phyloP scores from a whole-genome alignment of 169 alveolate species.

The Eimeria sp. region DNA sequence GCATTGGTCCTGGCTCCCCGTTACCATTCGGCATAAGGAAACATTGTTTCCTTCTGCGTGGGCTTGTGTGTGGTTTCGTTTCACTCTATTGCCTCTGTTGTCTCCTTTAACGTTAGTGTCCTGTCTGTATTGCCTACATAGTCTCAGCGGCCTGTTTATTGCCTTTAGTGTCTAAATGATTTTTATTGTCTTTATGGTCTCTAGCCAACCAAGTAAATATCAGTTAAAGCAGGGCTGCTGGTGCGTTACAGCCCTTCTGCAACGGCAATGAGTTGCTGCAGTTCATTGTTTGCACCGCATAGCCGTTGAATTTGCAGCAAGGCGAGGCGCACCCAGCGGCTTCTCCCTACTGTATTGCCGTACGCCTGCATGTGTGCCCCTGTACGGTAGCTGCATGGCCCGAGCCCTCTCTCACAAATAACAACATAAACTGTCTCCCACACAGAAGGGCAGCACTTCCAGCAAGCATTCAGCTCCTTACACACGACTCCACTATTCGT shows the following conservation, averaged over 20 bases:
- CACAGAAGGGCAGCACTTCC: neutral
- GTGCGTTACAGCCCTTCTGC: conserved; percentile 42
- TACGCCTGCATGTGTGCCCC: neutral
- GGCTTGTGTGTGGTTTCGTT: neutral
- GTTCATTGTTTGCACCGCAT: conserved; percentile 25
- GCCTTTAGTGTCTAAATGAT: neutral
- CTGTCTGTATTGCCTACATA: neutral
- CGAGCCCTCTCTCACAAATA: conserved; percentile 21
- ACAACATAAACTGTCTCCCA: neutral
- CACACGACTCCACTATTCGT: neutral
- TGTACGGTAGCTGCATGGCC: neutral
- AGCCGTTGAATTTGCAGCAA: conserved; percentile 19
- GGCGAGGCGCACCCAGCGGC: conserved; percentile 66
- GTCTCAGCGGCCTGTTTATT: neutral
- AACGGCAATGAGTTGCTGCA: conserved; percentile 59
- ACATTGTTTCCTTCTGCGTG: neutral
- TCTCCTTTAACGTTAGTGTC: neutral
- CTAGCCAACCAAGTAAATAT: neutral
- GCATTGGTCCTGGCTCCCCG: neutral
- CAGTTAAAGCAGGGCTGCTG: neutral
- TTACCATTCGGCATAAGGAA: neutral
- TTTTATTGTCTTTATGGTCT: neutral
- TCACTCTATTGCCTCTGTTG: neutral
- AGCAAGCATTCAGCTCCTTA: neutral
- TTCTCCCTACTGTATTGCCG: neutral